Evolutionary conservation across 129 eudicot genomes (phyloP).

Genomic region (Flaveria brownii): DNA sequence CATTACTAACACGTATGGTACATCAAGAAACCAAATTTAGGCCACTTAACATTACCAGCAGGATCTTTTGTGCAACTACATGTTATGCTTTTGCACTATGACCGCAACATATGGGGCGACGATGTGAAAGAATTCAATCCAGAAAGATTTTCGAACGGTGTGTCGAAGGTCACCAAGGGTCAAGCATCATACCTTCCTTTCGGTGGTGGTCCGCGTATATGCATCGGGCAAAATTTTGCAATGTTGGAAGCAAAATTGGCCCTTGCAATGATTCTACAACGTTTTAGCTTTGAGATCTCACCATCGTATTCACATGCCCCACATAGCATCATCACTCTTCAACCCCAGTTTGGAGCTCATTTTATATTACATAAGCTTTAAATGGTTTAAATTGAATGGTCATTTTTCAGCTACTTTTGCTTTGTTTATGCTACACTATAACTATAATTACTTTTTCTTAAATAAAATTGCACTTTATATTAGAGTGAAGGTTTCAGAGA

Average conservation of each 20-base stretch:
- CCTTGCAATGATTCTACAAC: slow-evolving; percentile 22
- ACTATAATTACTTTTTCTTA: neutral
- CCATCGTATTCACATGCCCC: slow-evolving; percentile 31
- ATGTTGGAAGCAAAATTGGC: slow-evolving; percentile 23
- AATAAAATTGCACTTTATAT: too few relatives aligned
- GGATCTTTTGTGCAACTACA: slow-evolving; percentile 21
- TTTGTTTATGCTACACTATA: neutral
- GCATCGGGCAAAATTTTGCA: slow-evolving; percentile 16
- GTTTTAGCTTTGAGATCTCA: slow-evolving; percentile 15
- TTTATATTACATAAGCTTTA: slow-evolving; percentile 18
- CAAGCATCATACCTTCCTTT: slow-evolving; percentile 23
- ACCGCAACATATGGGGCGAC: slow-evolving; percentile 31
- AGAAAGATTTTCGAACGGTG: slow-evolving; percentile 26
- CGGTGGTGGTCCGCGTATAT: slow-evolving; percentile 31
- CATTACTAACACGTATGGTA: neutral
- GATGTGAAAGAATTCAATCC: slow-evolving; percentile 37
- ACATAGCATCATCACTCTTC: neutral
- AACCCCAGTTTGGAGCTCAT: slow-evolving; percentile 26
- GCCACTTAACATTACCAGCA: slow-evolving; percentile 16
- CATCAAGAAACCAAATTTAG: slow-evolving; percentile 26
- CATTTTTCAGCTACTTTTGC: neutral
- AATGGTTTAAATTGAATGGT: neutral
- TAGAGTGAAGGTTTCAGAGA: too few relatives aligned
- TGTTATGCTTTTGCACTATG: slow-evolving; percentile 16
- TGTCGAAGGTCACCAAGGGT: slow-evolving; percentile 28